Base-by-base conservation (phyloP, 768 basidiomycete genomes). In the Agrocybe pediades region DNA sequence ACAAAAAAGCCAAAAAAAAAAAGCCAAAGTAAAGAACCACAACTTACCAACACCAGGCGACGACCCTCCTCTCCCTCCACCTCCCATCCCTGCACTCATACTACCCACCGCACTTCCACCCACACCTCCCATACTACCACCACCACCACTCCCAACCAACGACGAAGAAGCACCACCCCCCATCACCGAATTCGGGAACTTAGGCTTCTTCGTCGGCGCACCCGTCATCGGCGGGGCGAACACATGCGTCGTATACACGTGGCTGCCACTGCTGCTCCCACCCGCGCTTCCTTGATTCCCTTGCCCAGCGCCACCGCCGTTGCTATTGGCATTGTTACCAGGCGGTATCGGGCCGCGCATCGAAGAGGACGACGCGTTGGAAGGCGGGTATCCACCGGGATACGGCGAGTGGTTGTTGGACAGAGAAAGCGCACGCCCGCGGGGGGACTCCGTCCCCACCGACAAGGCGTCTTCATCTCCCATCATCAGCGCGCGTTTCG, bases 161-260 rank as follows among this genome's bases (percentile, higher is more conserved):
- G n/a, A n/a, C n/a, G n/a, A n/a, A n/a, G n/a, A n/a, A n/a, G n/a
- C n/a, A n/a, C n/a, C 50, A 53, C 57, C 58, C 53, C 54, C 39
- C 51, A 54, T 26, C 23, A 56, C 50, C 23, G 60, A 59, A 41
- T 66, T 65, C 1, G 70, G 62, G 51, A 71, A 79, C 66, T 88
- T 86, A 29, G 68, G 67, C 71, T 87, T 87, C 72, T 88, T 88
- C 16, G 77, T 77, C 2, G 87, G 86, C 2, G 88, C 86, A 51
- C 88, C 88, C 0, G 83, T 89, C 6, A 88, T 85, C 3, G 84
- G 82, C 2, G 87, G 85, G 6, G 87, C 85, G 62, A 90, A 90
- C 11, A 87, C 81, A 63, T 88, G 87, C 0, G 83, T 86, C 56
- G 85, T 83, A 54, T 83, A 83, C 39, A 70, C 65, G 49, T 70